Evolutionary conservation across 148 eudicot genomes (phyloP).

Genomic region (Nepenthes gracilis): DNA sequence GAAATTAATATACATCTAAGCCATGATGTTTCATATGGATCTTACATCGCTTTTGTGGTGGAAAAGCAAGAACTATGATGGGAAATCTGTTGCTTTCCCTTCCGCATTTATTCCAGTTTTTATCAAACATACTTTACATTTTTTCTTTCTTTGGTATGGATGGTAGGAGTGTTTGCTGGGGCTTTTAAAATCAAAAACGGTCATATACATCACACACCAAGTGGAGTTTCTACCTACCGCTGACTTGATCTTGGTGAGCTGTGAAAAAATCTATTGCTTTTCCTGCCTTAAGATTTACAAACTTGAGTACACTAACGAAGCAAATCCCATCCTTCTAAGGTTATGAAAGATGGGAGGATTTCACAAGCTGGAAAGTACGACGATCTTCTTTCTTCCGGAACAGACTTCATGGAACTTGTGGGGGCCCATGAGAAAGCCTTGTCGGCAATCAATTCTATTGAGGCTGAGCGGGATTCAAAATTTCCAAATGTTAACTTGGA

Average conservation of each 20-base stretch:
- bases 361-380: slow-evolving; percentile 42
- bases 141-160: neutral
- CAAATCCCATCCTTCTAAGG: slow-evolving; percentile 11
- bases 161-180: slow-evolving; percentile 6
- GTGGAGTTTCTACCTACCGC: slow-evolving; percentile 44
- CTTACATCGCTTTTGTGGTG: too few species aligned
- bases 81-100: too few species aligned
- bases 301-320: neutral
- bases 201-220: slow-evolving; percentile 36
- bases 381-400: slow-evolving; percentile 34
- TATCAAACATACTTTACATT: neutral
- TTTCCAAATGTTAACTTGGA: neutral
- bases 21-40: too few species aligned
- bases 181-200: slow-evolving; percentile 25
- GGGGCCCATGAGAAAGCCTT: slow-evolving; percentile 39
- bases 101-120: too few species aligned
- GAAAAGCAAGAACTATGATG: too few species aligned
- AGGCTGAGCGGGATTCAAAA: neutral
- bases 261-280: neutral
- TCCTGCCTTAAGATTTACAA: neutral
- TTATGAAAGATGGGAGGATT: slow-evolving; percentile 40
- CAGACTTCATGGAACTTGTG: slow-evolving; percentile 32
- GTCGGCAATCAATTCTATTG: slow-evolving; percentile 15
- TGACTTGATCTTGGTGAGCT: slow-evolving; percentile 54
- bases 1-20: neutral